Evolutionary conservation across 768 basidiomycete species (phyloP).

Genomic region (Leccinellum luteum): DNA sequence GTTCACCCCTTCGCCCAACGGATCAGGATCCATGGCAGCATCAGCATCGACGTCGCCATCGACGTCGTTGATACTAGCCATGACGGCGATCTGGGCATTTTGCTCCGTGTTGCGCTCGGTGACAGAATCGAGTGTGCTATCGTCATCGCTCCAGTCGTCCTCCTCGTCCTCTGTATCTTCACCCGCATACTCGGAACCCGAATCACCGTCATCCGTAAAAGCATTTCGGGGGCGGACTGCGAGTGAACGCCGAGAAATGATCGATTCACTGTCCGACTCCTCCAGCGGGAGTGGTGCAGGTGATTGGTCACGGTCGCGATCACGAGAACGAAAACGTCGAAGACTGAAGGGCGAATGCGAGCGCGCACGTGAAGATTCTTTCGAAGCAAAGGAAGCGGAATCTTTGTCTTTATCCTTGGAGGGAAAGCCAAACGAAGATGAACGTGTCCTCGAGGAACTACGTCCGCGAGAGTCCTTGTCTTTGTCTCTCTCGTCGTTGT

Average conservation of each 20-base stretch:
- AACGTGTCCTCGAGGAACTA: constrained; percentile 46
- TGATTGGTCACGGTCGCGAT: constrained; percentile 53
- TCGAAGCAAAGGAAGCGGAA: constrained; percentile 41
- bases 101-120: constrained; percentile 88
- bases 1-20: constrained; percentile 89
- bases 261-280: constrained; percentile 48
- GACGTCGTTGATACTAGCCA: constrained; percentile 20
- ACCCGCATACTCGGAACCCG: constrained; percentile 58
- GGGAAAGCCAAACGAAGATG: constrained; percentile 46
- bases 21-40: constrained; percentile 63
- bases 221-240: constrained; percentile 58
- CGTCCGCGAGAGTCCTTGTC: constrained; percentile 52
- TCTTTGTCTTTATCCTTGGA: constrained; percentile 32
- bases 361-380: constrained; percentile 58
- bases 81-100: constrained; percentile 56
- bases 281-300: constrained; percentile 58
- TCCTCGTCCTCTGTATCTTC: constrained; percentile 54
- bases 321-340: constrained; percentile 59
- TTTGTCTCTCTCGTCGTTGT: constrained; percentile 37
- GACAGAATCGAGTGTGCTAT: constrained; percentile 63
- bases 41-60: constrained; percentile 54
- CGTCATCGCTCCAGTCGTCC: constrained; percentile 59
- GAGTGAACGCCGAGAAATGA: constrained; percentile 32
- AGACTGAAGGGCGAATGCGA: constrained; percentile 81
- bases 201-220: constrained; percentile 56